phyloP scores from a whole-genome alignment of 148 eudicot genomes.

The Pharnaceum exiguum region DNA sequence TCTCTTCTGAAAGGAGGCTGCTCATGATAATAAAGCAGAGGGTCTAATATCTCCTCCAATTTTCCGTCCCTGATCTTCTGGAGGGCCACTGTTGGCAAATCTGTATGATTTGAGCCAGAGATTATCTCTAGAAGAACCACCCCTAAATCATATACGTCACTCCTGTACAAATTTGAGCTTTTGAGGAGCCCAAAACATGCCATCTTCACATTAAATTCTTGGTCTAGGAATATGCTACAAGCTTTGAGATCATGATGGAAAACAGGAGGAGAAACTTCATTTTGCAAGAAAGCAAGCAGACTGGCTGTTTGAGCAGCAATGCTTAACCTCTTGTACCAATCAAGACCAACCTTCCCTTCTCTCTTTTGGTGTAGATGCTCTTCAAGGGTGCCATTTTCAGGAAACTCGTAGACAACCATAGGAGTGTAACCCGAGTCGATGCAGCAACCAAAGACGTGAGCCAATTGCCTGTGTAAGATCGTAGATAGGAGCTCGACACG shows the following conservation, averaged over 20 bases:
- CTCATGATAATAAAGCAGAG: conserved; percentile 65
- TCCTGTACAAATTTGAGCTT: conserved; percentile 20
- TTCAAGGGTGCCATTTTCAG: conserved; percentile 56
- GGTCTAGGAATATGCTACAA: conserved; percentile 51
- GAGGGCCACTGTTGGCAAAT: conserved; percentile 35
- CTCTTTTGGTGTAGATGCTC: conserved; percentile 31
- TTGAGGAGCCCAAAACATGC: conserved; percentile 47
- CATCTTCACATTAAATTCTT: conserved; percentile 40
- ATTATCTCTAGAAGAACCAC: conserved; percentile 66
- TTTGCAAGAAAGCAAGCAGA: conserved; percentile 58
- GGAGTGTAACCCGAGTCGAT: conserved; percentile 53
- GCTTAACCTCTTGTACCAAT: conserved; percentile 63
- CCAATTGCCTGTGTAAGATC: conserved; percentile 52
- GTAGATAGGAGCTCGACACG: conserved; percentile 51
- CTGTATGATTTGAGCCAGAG: conserved; percentile 38
- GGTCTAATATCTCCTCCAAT: conserved; percentile 70
- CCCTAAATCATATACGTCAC: conserved; percentile 71
- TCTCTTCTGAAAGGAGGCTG: conserved; percentile 51
- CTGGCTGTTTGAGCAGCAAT: conserved; percentile 61
- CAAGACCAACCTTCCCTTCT: conserved; percentile 34
- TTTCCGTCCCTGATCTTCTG: conserved; percentile 68
- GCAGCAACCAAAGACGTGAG: conserved; percentile 70
- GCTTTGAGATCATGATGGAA: conserved; percentile 56
- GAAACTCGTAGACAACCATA: conserved; percentile 63
- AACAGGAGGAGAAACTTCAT: conserved; percentile 62